Evolutionary conservation across 257 asterid species (phyloP), one percentile per base, ranked within the genome.

Genomic region (Eucommia ulmoides): DNA sequence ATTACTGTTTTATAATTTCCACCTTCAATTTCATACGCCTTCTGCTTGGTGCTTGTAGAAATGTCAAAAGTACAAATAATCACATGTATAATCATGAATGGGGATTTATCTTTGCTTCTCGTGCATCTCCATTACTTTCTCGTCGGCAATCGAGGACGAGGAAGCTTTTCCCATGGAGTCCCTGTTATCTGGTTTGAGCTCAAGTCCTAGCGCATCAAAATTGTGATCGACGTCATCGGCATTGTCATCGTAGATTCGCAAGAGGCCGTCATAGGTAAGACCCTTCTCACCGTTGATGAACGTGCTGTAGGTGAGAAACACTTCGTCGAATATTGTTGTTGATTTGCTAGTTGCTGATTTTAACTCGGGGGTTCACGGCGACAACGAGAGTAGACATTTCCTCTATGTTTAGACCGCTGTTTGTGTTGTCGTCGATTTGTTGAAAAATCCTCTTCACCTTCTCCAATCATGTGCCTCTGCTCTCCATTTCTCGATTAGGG

Each of bases 201-300:
- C 99, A 24, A 91, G 84, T n/a, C 94, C 96, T 0, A 91, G 81
- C 5, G 99, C 93, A 19, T 91, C 96, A 22, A 91, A 91, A 56
- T 91, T 96, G 10, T 96, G 80, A 73, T 91, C 99, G 23, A 91
- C 96, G 33, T 91, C 99, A 1, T 96, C 99, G 3, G 99, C 99
- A 3, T 95, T 96, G 51, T 91, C 99, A 64, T 91, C 99, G 24
- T 91, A 91, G 7, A 96, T 91, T 1, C 99, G 94, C 17, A 91
- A 74, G 5, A 86, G 84, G 63, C 99, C 99, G 41, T 81, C 96
- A 10, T 71, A 81, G 3, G 93, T 78, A 50, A 91, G 87, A 9
- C 96, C 99, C 66, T 70, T 83, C 15, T 81, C 94, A 14, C 80
- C 77, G 54, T 91, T 84, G 51, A 86, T 83, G 66, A 86, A 91